Evolutionary conservation across 345 rosid species (phyloP).

Genomic region (Geranium rotundifolium): DNA sequence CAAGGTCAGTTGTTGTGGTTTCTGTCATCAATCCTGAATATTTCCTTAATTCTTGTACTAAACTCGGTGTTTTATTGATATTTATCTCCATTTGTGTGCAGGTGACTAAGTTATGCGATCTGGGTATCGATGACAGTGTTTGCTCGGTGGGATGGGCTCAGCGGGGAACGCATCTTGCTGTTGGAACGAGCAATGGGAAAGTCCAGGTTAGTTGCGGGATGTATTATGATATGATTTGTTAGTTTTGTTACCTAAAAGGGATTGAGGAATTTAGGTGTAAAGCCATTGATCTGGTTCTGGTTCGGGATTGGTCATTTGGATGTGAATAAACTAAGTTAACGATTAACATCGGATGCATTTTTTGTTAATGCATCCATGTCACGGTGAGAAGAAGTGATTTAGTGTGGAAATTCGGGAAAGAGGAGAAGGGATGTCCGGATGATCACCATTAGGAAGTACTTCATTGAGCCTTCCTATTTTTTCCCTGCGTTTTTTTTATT

Average conservation of each 20-base stretch:
- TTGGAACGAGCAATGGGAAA: conserved; percentile 84
- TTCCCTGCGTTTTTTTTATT: no score
- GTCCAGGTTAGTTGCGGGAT: conserved; percentile 52
- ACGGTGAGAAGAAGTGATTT: no score
- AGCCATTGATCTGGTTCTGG: not conserved
- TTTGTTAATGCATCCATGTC: no score
- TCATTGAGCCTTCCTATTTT: no score
- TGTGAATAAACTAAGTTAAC: not conserved
- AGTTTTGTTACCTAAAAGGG: no score
- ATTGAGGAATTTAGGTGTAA: not conserved
- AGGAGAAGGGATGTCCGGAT: no score
- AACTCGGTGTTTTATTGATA: not conserved
- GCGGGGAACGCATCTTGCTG: conserved; percentile 76
- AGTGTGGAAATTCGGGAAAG: no score
- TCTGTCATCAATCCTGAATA: not conserved
- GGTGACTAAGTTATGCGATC: conserved; percentile 95
- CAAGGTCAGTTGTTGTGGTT: conserved; percentile 38
- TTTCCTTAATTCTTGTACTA: not conserved
- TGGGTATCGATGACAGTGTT: conserved; percentile 75
- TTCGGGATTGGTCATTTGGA: not conserved
- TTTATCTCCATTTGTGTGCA: conserved; percentile 10
- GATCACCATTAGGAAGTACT: no score
- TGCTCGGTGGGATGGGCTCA: conserved; percentile 97
- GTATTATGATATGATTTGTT: no score
- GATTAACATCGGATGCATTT: no score